These are phyloP conservation scores for Amylocystis lapponica DNA, from an alignment of 768 basidiomycete genomes.

Conservation along the genomic window DNA sequence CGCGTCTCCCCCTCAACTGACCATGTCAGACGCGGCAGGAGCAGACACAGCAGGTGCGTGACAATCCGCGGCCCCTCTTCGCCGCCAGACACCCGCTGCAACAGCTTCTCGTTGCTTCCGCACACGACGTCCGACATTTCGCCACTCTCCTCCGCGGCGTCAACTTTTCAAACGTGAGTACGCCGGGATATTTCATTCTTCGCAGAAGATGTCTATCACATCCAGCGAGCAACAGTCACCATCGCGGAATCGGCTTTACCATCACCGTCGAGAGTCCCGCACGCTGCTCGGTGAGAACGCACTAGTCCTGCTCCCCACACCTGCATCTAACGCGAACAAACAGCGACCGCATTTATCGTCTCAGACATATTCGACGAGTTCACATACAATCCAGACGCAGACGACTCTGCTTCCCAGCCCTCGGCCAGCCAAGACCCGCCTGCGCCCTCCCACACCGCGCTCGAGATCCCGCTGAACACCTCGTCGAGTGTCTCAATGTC, in stretches of 20 bases:
- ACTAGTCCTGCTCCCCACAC: not conserved
- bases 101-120: constrained; percentile 65
- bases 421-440: constrained; percentile 12
- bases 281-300: constrained; percentile 62
- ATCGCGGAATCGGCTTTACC: constrained; percentile 65
- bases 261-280: constrained; percentile 83
- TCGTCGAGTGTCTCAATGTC: constrained; percentile 90
- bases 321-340: not conserved
- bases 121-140: constrained; percentile 80
- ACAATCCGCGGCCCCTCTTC: not conserved
- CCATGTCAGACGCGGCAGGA: not conserved
- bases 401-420: constrained; percentile 12
- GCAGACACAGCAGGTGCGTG: not conserved
- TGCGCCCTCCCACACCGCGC: constrained; percentile 31
- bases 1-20: not conserved
- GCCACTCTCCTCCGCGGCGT: constrained; percentile 75
- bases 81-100: not conserved
- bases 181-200: not conserved
- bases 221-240: constrained; percentile 67
- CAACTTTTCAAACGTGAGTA: constrained; percentile 69
- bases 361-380: constrained; percentile 77
- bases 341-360: constrained; percentile 83
- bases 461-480: constrained; percentile 82
- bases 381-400: constrained; percentile 45
- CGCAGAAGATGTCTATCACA: not conserved